Evolutionary conservation across 75 land plant genomes (phyloP).

Genomic region (Isoetes taiwanensis): DNA sequence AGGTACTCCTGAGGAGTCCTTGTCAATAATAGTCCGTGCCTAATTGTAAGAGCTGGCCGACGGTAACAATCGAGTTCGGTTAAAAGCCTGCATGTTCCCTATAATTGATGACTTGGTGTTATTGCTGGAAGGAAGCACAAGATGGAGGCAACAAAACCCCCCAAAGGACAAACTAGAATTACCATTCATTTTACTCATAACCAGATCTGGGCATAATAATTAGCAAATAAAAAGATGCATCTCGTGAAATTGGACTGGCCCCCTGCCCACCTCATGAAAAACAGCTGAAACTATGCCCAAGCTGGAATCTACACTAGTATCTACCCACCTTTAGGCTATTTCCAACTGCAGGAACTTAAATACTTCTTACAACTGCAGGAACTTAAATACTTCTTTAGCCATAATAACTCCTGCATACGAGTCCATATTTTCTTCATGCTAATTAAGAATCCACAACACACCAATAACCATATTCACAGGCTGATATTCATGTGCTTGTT

Average conservation of each 20-base stretch:
- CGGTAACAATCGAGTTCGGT: slow-evolving; percentile 55
- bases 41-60: slow-evolving; percentile 22
- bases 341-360: too few relatives aligned
- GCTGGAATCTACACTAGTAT: too few relatives aligned
- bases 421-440: too few relatives aligned
- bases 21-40: slow-evolving; percentile 17
- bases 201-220: background rate
- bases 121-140: too few relatives aligned
- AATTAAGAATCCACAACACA: background rate
- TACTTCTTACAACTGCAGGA: too few relatives aligned
- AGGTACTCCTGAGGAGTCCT: slow-evolving; percentile 2
- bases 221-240: slow-evolving; percentile 3
- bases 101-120: too few relatives aligned
- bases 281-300: too few relatives aligned
- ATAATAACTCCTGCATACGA: too few relatives aligned
- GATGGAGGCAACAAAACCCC: background rate
- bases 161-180: background rate
- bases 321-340: too few relatives aligned
- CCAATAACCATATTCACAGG: background rate
- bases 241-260: background rate
- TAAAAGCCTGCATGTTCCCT: slow-evolving; percentile 69
- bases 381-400: too few relatives aligned
- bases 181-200: background rate
- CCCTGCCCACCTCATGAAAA: too few relatives aligned
- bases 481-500: background rate